Percentiles rank a stretch among this genome's conserved stretches.
These are phyloP conservation scores for Cutaneotrichosporon cyanovorans DNA, from an alignment of 1,284 basidiomycete genomes.

Conservation along the genomic window DNA sequence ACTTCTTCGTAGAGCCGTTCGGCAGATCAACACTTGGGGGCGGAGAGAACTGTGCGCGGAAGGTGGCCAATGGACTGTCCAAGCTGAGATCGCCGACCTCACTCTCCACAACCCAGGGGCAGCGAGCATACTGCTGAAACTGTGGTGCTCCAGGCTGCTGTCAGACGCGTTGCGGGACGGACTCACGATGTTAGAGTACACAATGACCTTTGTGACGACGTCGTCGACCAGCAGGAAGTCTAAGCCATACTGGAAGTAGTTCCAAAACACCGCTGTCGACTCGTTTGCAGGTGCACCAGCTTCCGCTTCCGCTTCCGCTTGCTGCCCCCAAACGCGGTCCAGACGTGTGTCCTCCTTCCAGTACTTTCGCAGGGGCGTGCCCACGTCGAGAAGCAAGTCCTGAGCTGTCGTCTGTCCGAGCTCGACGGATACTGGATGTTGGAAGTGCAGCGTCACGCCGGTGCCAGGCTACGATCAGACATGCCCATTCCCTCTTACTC, in stretches of 20 bases:
- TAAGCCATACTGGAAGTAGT: slow-evolving; percentile 80
- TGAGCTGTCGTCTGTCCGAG: slow-evolving; percentile 75
- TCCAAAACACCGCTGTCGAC: slow-evolving; percentile 65
- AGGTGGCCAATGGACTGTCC: too few relatives aligned
- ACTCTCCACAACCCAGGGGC: slow-evolving; percentile 65
- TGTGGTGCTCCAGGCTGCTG: slow-evolving; percentile 72
- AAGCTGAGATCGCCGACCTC: slow-evolving; percentile 3
- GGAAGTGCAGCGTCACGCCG: slow-evolving; percentile 56
- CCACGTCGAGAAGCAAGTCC: slow-evolving; percentile 68
- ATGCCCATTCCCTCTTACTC: background rate
- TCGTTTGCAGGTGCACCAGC: background rate
- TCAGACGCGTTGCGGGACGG: background rate
- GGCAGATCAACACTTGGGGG: background rate
- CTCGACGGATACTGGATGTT: slow-evolving; percentile 52
- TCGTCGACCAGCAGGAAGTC: slow-evolving; percentile 69
- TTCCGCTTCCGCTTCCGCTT: background rate
- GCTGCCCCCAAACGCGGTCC: slow-evolving; percentile 41
- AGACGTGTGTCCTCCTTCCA: slow-evolving; percentile 83
- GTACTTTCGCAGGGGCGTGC: slow-evolving; percentile 65
- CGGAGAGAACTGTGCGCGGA: background rate
- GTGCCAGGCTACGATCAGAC: slow-evolving; percentile 55
- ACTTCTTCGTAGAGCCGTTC: slow-evolving; percentile 4
- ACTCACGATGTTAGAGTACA: slow-evolving; percentile 76
- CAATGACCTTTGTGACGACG: slow-evolving; percentile 70
- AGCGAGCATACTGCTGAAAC: slow-evolving; percentile 80